Evolutionary conservation across 2,329 filamentous ascomycete species (phyloP).

Genomic region (Ilyonectria sp.): DNA sequence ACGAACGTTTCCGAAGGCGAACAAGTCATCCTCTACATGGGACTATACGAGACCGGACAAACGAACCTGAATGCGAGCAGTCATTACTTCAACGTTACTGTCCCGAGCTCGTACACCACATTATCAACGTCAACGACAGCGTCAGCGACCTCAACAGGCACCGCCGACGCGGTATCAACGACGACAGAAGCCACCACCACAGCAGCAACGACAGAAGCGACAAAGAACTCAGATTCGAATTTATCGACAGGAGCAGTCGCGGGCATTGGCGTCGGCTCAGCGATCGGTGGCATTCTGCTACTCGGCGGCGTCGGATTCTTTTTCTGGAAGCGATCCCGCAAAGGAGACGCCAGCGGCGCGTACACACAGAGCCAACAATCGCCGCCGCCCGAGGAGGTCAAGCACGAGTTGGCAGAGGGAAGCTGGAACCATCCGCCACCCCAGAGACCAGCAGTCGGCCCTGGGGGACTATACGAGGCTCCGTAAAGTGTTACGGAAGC

Average conservation of each 20-base stretch:
- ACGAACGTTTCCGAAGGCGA: slow-evolving; percentile 24
- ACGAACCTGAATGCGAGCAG: slow-evolving; percentile 32
- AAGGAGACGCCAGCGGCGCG: slow-evolving; percentile 24
- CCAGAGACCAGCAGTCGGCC: neutral
- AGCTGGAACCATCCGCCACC: slow-evolving; percentile 1
- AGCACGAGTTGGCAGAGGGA: neutral
- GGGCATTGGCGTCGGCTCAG: slow-evolving; percentile 45
- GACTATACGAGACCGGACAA: slow-evolving; percentile 31
- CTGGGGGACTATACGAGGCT: slow-evolving; percentile 1
- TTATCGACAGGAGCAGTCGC: slow-evolving; percentile 44
- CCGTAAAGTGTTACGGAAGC: neutral
- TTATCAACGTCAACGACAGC: slow-evolving; percentile 9
- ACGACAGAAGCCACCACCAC: neutral
- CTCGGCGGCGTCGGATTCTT: slow-evolving; percentile 42
- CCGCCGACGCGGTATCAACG: slow-evolving; percentile 12
- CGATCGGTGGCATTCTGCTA: slow-evolving; percentile 36
- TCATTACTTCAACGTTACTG: slow-evolving; percentile 43
- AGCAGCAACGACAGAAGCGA: neutral
- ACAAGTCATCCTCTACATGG: slow-evolving; percentile 40
- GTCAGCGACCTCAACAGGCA: slow-evolving; percentile 3
- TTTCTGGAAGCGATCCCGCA: slow-evolving; percentile 39
- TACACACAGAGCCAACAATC: slow-evolving; percentile 9
- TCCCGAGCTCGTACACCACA: slow-evolving; percentile 20
- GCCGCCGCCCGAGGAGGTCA: neutral
- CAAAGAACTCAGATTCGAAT: neutral